phyloP scores from a whole-genome alignment of 2,329 filamentous ascomycete genomes.

The Aspergillus fumigatus region DNA sequence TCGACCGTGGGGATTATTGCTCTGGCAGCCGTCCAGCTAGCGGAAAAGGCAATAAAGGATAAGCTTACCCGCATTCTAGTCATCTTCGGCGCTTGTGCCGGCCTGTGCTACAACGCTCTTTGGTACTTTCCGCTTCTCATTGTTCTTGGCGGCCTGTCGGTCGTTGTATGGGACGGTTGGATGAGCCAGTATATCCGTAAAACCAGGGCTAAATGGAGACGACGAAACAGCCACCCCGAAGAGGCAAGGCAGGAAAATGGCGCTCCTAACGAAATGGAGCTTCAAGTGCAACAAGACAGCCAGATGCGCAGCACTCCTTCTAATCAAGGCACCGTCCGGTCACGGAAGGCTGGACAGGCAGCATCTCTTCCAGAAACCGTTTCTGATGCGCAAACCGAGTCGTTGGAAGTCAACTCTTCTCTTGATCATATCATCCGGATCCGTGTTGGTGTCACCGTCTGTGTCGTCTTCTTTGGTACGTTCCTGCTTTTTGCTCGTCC shows the following conservation, averaged over 20 bases:
- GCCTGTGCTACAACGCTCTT: constrained; percentile 64
- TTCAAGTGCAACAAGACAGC: constrained; percentile 10
- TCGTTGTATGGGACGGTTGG: constrained; percentile 54
- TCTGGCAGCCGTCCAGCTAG: constrained; percentile 63
- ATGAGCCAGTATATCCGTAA: constrained; percentile 45
- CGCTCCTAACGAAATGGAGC: constrained; percentile 3
- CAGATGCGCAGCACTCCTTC: not conserved
- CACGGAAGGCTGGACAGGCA: constrained; percentile 5
- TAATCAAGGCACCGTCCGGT: constrained; percentile 1
- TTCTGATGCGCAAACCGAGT: not conserved
- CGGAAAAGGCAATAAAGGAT: constrained; percentile 65
- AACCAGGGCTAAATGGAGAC: constrained; percentile 19
- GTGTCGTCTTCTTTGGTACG: constrained; percentile 47
- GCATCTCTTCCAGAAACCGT: constrained; percentile 1
- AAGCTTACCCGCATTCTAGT: constrained; percentile 59
- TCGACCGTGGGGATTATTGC: constrained; percentile 69
- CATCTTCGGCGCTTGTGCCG: constrained; percentile 59
- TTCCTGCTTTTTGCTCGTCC: not conserved
- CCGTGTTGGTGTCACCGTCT: constrained; percentile 34
- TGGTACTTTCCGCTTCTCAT: constrained; percentile 73
- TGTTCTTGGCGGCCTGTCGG: constrained; percentile 48
- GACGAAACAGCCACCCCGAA: constrained; percentile 10
- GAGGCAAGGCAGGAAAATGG: constrained; percentile 11
- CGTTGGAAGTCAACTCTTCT: constrained; percentile 1
- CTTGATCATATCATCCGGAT: constrained; percentile 33